Evolutionary conservation across 208 protist genomes (phyloP), one percentile per base, ranked within the genome.

Genomic region (Trypanosoma cruzi): DNA sequence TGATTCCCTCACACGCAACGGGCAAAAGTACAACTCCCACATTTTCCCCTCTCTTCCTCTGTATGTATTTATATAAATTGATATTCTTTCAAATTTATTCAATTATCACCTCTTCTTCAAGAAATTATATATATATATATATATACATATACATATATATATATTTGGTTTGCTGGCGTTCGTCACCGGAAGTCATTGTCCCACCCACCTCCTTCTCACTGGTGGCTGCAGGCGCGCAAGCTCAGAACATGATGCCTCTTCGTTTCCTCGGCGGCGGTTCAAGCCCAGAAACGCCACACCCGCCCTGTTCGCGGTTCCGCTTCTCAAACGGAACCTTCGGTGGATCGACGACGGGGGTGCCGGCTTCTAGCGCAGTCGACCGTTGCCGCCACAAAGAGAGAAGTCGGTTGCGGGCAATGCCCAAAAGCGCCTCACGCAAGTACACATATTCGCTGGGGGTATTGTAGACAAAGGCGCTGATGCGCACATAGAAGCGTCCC

Each of bases 381-480:
- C 60, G 20, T 18, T 71, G 65, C 20, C 64, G 71, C 55, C 78
- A 42, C 24, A 64, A 22, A 8, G 68, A 87, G 18, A 66, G n/a
- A 10, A 55, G 13, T 80, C 88, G 91, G 54, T 84, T 81, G 26
- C 77, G 67, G 1, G 80, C 76, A 18, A 94, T 85, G 50, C 71
- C 57, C 28, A 94, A 64, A 8, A 97, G 64, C 11, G 87, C 87
- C 56, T 94, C 87, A 42, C 84, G 76, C 31, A 97, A 75, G 62
- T 90, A 95, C 7, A 80, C 74, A 70, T 97, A 97, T 62, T 97
- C 90, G 31, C 69, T 80, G 0, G 86, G 81, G 0, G 83, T 85
- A 68, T 97, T 97, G 82, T 97, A 96, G 2, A 97, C 84, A 75
- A 95, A 96, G 7, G 71, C 86, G 54, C 89, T 96, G 67, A 97